Evolutionary conservation across 805 yeast species (phyloP).

Genomic region (Cephaloascus albidus): DNA sequence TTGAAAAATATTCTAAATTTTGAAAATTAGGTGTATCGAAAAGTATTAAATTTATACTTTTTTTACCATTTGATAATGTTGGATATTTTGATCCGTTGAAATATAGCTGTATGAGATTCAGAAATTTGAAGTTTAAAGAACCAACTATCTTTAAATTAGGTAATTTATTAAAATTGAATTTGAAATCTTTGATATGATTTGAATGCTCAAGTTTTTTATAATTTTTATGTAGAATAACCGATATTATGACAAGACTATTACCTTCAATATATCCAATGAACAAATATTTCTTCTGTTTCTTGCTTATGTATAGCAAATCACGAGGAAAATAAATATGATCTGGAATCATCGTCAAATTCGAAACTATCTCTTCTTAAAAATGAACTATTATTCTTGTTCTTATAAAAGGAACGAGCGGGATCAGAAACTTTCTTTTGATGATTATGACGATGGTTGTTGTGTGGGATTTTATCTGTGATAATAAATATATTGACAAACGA

Average conservation of each 20-base stretch:
- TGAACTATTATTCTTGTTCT: not conserved
- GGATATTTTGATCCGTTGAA: not conserved
- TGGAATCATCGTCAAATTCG: not conserved
- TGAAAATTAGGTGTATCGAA: constrained; percentile 66
- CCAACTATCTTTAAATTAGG: not conserved
- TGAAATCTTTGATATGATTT: not conserved
- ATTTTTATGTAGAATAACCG: not conserved
- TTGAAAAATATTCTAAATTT: constrained; percentile 68
- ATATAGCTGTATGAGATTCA: not conserved
- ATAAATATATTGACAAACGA: not conserved
- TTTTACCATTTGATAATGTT: not conserved
- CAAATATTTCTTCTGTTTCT: not conserved
- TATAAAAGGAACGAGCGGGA: no score
- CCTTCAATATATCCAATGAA: not conserved
- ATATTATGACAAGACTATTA: not conserved
- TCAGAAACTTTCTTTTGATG: no score
- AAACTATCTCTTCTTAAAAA: not conserved
- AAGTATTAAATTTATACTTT: constrained; percentile 11
- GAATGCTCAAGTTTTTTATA: not conserved
- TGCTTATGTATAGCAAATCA: not conserved
- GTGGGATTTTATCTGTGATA: not conserved
- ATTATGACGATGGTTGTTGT: not conserved
- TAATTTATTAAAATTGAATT: not conserved
- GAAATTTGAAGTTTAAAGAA: not conserved
- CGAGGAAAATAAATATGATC: not conserved